Conservation (phyloP, 805 yeast genomes). For the Pichia heedii region DNA sequence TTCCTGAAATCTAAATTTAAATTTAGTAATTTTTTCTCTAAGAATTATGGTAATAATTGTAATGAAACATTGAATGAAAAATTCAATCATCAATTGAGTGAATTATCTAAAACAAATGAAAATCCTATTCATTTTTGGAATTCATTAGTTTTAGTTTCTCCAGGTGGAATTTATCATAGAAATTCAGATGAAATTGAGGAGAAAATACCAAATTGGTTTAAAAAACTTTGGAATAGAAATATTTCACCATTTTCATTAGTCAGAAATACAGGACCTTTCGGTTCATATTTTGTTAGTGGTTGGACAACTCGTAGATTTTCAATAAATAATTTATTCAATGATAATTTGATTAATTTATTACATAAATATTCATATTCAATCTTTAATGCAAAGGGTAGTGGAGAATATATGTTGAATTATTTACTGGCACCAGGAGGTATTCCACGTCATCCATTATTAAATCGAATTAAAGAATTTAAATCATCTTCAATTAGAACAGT, state of each 20-base stretch:
- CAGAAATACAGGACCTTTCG: conserved; percentile 68
- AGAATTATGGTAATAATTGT: neutral
- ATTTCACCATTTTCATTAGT: conserved; percentile 80
- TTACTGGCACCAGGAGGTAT: conserved; percentile 85
- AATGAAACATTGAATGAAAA: neutral
- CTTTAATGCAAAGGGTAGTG: conserved; percentile 82
- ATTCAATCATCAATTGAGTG: conserved; percentile 2
- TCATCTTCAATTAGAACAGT: conserved; percentile 26
- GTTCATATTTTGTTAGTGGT: conserved; percentile 77
- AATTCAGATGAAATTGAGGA: conserved; percentile 22
- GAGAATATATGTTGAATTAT: conserved; percentile 84
- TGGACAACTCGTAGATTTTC: conserved; percentile 85
- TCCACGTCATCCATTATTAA: conserved; percentile 65
- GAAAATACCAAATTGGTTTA: conserved; percentile 67
- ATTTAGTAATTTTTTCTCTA: neutral
- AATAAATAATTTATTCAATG: conserved; percentile 17
- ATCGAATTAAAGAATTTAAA: conserved; percentile 35
- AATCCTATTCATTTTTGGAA: conserved; percentile 10
- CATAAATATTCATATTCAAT: conserved; percentile 79
- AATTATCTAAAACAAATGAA: conserved; percentile 1
- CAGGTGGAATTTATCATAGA: conserved; percentile 71
- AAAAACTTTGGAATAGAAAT: conserved; percentile 65
- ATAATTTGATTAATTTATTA: conserved; percentile 33
- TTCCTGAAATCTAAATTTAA: conserved; percentile 3
- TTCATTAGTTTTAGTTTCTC: conserved; percentile 73